Conservation (phyloP, 2,329 filamentous ascomycete genomes). For the Mariannaea sp. region DNA sequence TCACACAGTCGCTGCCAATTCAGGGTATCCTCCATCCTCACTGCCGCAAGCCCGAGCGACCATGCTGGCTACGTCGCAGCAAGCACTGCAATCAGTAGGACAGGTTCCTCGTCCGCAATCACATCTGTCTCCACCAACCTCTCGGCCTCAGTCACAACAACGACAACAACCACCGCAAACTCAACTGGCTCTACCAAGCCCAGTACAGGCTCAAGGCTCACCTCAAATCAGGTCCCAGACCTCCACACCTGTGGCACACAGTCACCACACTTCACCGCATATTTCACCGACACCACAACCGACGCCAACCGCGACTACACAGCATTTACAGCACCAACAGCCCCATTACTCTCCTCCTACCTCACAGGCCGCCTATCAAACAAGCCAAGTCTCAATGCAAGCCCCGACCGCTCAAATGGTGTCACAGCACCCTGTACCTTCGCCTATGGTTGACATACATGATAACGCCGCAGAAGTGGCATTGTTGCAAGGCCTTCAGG, state of each 20-base stretch:
- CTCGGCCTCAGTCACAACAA: conserved; percentile 29
- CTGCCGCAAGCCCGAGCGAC: conserved; percentile 36
- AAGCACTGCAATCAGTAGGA: conserved; percentile 38
- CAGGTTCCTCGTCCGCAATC: conserved; percentile 35
- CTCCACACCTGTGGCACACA: conserved; percentile 35
- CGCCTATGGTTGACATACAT: conserved; percentile 34
- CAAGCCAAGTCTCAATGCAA: conserved; percentile 23
- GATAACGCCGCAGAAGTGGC: conserved; percentile 44
- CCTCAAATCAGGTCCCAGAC: conserved; percentile 35
- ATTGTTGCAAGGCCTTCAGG: conserved; percentile 43
- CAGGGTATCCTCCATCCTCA: conserved; percentile 36
- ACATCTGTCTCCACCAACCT: conserved; percentile 40
- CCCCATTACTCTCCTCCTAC: conserved; percentile 24
- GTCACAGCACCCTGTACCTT: conserved; percentile 27
- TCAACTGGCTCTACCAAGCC: conserved; percentile 31
- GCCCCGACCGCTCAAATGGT: conserved; percentile 33
- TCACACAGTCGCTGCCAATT: conserved; percentile 25
- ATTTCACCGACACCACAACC: conserved; percentile 35
- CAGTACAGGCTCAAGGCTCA: conserved; percentile 27
- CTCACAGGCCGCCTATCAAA: conserved; percentile 19
- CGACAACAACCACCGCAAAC: conserved; percentile 22
- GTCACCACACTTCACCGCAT: conserved; percentile 33
- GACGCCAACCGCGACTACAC: conserved; percentile 13
- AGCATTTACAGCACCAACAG: conserved; percentile 27
- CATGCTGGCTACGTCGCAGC: conserved; percentile 39